Percentiles rank a stretch among this genome's conserved stretches.
These are phyloP conservation scores for Dothideomycetes sp. DNA, from an alignment of 2,329 filamentous ascomycete species.

Conservation along the genomic window DNA sequence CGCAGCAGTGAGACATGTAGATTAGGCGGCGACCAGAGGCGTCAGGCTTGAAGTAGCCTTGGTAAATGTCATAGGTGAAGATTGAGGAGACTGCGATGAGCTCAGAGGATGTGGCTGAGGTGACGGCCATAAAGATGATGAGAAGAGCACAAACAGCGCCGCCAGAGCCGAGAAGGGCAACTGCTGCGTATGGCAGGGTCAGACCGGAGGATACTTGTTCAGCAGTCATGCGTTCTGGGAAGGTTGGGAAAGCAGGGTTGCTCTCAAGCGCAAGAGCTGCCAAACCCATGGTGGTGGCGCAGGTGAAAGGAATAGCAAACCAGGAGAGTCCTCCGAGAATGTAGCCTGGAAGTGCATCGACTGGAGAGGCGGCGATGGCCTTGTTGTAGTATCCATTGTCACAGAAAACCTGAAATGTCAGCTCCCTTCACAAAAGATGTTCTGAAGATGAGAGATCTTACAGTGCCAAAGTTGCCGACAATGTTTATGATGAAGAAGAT, in stretches of 20 bases:
- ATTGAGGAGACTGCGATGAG: constrained; percentile 42
- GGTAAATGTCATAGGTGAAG: constrained; percentile 38
- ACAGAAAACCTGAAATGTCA: no score
- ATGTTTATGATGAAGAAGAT: constrained; percentile 35
- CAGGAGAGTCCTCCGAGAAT: constrained; percentile 33
- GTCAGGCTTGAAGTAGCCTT: constrained; percentile 37
- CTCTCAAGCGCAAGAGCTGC: constrained; percentile 33
- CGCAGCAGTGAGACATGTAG: constrained; percentile 33
- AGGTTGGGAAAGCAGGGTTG: constrained; percentile 33
- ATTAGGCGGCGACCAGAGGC: constrained; percentile 32
- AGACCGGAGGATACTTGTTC: constrained; percentile 32
- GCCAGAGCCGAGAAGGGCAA: constrained; percentile 30
- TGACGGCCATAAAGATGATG: constrained; percentile 41
- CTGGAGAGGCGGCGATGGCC: constrained; percentile 36
- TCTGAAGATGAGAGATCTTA: no score
- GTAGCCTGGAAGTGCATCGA: constrained; percentile 36
- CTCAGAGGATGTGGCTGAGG: constrained; percentile 37
- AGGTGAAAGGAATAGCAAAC: constrained; percentile 36
- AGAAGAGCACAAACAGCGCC: constrained; percentile 35
- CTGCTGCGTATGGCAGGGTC: constrained; percentile 36
- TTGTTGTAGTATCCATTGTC: constrained; percentile 44
- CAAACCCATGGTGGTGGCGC: constrained; percentile 36
- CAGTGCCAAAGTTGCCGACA: constrained; percentile 38
- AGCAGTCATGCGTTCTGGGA: constrained; percentile 28
- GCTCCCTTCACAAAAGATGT: no score